Evolutionary conservation across 768 basidiomycete species (phyloP), one percentile per base, ranked within the genome.

Genomic region (Suillus ampliporus): DNA sequence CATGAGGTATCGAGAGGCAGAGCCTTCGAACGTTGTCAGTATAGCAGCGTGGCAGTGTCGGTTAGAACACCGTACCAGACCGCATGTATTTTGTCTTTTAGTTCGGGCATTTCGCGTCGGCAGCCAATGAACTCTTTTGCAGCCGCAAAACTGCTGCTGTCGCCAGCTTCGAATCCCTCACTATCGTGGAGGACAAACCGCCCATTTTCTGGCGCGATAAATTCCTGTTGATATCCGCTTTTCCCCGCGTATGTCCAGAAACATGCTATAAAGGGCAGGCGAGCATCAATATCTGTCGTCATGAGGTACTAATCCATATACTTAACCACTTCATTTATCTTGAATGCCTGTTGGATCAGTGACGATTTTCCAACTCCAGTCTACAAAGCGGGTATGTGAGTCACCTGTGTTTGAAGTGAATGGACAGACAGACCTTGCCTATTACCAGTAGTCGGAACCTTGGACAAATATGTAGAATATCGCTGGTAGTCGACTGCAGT

Each of bases 101-200:
- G 43, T 9, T 58, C 51, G 2, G 43, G 56, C 67, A 54, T 57
- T n/a, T 56, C 38, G 21, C 58, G 62, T 23, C 67, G 51, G 8
- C 59, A 21, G 15, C 41, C 4, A 35, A 67, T 68, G 47, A 67
- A 67, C 6, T 66, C 31, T 38, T 58, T 57, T 37, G 52, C 65
- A 31, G 6, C 41, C 43, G 48, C 28, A 13, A 64, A 48, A 47
- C 21, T 58, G 23, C 19, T 41, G 4, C 11, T 9, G 13, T 64
- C 58, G 10, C 67, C 67, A 35, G 58, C 26, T 64, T 68, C 67
- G 34, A 64, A 64, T 13, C 64, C 64, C 28, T 48, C 34, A 44
- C 67, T 67, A 53, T 67, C 63, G 37, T 67, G 67, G 14, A 67
- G 67, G 37, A 67, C 67, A 40, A 67, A 57, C n/a, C 54, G 58